A percentile compares a stretch with the other conserved stretches of the same genome.
Conservation (phyloP, 2,329 filamentous ascomycete genomes). For the Trichoderma hamatum region DNA sequence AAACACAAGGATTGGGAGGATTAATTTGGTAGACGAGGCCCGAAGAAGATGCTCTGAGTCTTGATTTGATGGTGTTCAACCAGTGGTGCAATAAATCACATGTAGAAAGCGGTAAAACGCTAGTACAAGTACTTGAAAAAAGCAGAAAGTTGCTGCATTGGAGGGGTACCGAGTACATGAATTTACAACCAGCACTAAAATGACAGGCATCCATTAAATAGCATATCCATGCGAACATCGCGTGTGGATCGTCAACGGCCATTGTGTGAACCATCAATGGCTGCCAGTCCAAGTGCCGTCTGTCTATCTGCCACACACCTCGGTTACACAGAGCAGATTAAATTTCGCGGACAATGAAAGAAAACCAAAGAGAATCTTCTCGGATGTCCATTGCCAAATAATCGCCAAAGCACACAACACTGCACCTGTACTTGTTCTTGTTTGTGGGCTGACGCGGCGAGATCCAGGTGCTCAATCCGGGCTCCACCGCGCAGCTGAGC, state of each 20-base stretch:
- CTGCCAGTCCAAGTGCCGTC: not conserved
- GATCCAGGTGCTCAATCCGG: not conserved
- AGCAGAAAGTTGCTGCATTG: not conserved
- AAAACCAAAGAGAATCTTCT: not conserved
- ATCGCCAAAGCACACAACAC: not conserved
- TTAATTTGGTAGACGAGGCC: not conserved
- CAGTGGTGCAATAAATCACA: not conserved
- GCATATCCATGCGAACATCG: conserved; percentile 14
- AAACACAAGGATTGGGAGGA: not conserved
- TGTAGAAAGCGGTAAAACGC: not conserved
- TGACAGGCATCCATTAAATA: not conserved
- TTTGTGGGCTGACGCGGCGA: conserved; percentile 26
- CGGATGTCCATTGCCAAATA: not conserved
- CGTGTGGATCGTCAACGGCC: conserved; percentile 4
- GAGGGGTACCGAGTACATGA: not conserved
- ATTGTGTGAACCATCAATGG: not conserved
- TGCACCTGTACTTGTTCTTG: not conserved
- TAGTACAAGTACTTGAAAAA: not conserved
- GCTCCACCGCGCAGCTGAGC: conserved; percentile 10
- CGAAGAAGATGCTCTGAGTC: not conserved
- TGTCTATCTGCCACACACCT: not conserved
- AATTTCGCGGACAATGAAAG: not conserved
- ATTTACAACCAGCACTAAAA: not conserved
- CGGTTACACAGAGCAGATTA: not conserved
- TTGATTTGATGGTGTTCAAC: not conserved